These are phyloP conservation scores for Penicillium odoratum DNA, from an alignment of 495 filamentous ascomycete species.

Conservation along the genomic window DNA sequence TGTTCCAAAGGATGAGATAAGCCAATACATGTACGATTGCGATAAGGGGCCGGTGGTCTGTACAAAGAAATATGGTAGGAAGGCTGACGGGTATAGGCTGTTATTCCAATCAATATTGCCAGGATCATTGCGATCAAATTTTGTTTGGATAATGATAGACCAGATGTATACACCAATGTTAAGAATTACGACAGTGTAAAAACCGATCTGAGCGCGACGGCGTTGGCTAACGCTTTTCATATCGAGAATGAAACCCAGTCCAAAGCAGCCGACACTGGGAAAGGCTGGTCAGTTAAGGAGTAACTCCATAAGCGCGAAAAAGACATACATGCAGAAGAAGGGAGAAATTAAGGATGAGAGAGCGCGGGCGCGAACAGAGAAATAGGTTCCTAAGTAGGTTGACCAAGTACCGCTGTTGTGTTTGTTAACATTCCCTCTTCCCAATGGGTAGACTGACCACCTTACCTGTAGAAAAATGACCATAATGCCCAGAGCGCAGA, in stretches of 20 bases:
- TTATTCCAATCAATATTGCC: constrained; percentile 31
- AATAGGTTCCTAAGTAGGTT: constrained; percentile 32
- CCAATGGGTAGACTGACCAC: not conserved
- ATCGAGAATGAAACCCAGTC: constrained; percentile 34
- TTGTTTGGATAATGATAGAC: constrained; percentile 32
- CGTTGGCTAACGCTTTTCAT: constrained; percentile 32
- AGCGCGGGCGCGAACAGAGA: constrained; percentile 31
- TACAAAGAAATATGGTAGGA: constrained; percentile 35
- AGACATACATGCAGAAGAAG: constrained; percentile 34
- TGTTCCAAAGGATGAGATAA: constrained; percentile 31
- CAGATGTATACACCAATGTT: constrained; percentile 33
- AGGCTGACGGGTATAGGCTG: constrained; percentile 24
- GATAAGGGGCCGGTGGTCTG: constrained; percentile 33
- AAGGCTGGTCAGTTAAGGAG: not conserved
- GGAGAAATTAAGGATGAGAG: constrained; percentile 34
- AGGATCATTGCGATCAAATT: constrained; percentile 26
- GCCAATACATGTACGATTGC: constrained; percentile 37
- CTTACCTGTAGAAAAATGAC: constrained; percentile 35
- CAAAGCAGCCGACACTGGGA: constrained; percentile 31
- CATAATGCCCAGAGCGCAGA: constrained; percentile 31
- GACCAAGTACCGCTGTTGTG: constrained; percentile 25
- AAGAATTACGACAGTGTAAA: constrained; percentile 29
- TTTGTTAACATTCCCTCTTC: constrained; percentile 9
- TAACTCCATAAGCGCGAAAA: no score
- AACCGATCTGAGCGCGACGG: constrained; percentile 31